phyloP scores from a whole-genome alignment of 306 rosid species.

The Vachellia collinsii region DNA sequence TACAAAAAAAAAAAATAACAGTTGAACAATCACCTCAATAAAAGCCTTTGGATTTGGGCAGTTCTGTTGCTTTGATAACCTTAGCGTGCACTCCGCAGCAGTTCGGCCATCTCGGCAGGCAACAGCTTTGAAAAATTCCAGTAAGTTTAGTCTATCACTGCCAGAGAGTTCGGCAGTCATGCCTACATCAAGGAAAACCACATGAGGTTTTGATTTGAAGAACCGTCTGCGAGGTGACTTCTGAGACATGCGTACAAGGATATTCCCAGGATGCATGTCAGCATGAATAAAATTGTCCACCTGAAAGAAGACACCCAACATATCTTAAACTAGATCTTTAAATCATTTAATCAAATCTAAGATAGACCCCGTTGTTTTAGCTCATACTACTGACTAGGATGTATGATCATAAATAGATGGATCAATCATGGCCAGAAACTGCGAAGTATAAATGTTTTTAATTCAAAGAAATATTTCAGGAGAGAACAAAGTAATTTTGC shows the following conservation, averaged over 20 bases:
- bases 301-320: constrained; percentile 61
- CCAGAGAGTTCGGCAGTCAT: constrained; percentile 98
- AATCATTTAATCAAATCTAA: constrained; percentile 27
- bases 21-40: constrained; percentile 63
- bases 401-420: constrained; percentile 4
- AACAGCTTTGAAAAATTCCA: constrained; percentile 94
- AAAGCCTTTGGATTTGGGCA: constrained; percentile 97
- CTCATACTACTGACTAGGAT: neutral
- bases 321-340: constrained; percentile 46
- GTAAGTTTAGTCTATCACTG: constrained; percentile 80
- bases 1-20: neutral
- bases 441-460: neutral
- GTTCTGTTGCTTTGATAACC: constrained; percentile 83
- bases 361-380: neutral
- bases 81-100: constrained; percentile 83
- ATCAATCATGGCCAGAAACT: constrained; percentile 1
- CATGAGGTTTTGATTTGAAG: constrained; percentile 97
- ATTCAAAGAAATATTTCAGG: neutral
- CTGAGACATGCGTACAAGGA: constrained; percentile 83
- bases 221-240: constrained; percentile 65
- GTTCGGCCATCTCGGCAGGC: constrained; percentile 95
- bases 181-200: constrained; percentile 97
- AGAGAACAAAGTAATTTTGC: neutral
- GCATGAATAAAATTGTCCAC: constrained; percentile 99
- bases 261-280: constrained; percentile 99